Conservation (phyloP, 139 green algal species). For the Chlorella sp. region DNA sequence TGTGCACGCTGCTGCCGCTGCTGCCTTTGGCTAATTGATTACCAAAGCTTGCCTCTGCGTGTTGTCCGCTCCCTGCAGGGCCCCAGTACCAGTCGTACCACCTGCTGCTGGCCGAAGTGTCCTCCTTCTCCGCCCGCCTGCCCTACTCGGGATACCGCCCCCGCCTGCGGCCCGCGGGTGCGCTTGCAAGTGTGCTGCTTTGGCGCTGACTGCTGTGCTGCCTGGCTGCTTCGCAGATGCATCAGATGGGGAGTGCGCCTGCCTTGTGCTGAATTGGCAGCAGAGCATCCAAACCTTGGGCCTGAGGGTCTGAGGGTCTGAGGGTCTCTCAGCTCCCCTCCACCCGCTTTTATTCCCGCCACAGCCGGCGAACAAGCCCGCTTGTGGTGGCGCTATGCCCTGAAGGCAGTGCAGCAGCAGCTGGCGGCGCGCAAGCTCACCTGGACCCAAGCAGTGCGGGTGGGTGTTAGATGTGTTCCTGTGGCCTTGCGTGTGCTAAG, state of each 20-base stretch:
- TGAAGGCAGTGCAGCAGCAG: slow-evolving; percentile 55
- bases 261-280: no score
- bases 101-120: slow-evolving; percentile 76
- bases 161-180: slow-evolving; percentile 38
- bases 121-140: slow-evolving; percentile 59
- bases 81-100: slow-evolving; percentile 81
- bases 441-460: slow-evolving; percentile 58
- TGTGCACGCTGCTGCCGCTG: no score
- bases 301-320: no score
- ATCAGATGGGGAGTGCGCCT: no score
- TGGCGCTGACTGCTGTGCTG: background rate
- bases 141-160: slow-evolving; percentile 73
- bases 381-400: slow-evolving; percentile 88
- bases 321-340: background rate
- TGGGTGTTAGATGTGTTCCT: background rate
- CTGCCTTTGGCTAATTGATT: no score
- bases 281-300: no score
- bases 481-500: no score
- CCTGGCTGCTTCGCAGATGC: no score
- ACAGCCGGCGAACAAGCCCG: slow-evolving; percentile 45
- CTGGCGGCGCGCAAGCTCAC: slow-evolving; percentile 36
- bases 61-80: slow-evolving; percentile 31
- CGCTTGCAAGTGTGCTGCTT: background rate
- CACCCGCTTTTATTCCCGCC: background rate
- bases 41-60: no score